A percentile compares a stretch with the other conserved stretches of the same genome.
Evolutionary conservation across 2,329 filamentous ascomycete species (phyloP).

Genomic region (Calonectria hawksworthii): DNA sequence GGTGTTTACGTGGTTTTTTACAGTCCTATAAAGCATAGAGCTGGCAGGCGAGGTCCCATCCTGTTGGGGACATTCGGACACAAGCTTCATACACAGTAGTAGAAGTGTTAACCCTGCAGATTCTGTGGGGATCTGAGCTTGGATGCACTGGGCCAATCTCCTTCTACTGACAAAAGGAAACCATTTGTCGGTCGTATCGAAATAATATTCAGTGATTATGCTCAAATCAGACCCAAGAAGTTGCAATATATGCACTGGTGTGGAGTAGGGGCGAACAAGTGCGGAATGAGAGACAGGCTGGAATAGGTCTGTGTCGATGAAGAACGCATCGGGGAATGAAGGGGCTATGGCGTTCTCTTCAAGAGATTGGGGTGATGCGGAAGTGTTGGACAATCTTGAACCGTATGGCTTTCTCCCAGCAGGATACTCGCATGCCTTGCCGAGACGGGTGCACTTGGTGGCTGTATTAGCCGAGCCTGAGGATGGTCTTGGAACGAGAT

Average conservation of each 20-base stretch:
- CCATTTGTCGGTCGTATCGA: not conserved
- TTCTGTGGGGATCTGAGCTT: not conserved
- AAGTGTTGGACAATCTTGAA: not conserved
- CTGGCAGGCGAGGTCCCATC: not conserved
- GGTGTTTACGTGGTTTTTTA: not conserved
- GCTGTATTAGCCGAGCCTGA: not conserved
- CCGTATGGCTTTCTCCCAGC: not conserved
- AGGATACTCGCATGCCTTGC: not conserved
- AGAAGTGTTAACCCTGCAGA: not conserved
- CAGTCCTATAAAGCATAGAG: not conserved
- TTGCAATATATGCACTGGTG: not conserved
- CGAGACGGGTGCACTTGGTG: not conserved
- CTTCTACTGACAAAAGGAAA: not conserved
- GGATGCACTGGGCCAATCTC: not conserved
- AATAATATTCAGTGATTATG: not conserved
- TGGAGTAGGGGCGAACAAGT: not conserved
- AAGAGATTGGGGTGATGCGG: not conserved
- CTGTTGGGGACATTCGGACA: not conserved
- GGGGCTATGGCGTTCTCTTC: not conserved
- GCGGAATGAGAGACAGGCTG: not conserved
- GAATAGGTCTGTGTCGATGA: not conserved
- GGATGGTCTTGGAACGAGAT: not conserved
- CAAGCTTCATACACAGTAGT: not conserved
- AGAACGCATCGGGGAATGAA: not conserved
- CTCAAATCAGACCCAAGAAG: not conserved